A percentile compares a stretch with the other conserved stretches of the same genome.
phyloP scores from a whole-genome alignment of 2,329 filamentous ascomycete species.

The Herpotrichia juniperi region DNA sequence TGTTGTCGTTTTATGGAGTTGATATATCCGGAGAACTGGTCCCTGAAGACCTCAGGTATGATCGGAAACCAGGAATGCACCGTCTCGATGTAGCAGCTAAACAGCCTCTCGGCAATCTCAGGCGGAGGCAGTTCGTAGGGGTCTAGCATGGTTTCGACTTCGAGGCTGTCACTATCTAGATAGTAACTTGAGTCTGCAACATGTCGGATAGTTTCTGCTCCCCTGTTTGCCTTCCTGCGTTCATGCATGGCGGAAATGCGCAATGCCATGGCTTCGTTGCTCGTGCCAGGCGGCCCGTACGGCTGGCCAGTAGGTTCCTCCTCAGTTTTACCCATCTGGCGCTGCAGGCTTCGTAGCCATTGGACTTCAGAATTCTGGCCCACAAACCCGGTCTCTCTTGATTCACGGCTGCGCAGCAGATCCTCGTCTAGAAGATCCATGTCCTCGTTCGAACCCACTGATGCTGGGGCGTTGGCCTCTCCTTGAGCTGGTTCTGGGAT shows the following conservation, averaged over 20 bases:
- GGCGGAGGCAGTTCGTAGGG: constrained; percentile 34
- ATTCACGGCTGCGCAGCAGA: constrained; percentile 16
- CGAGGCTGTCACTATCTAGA: constrained; percentile 28
- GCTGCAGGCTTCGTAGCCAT: constrained; percentile 28
- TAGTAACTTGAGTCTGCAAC: constrained; percentile 23
- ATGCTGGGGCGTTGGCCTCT: constrained; percentile 9
- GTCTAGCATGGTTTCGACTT: constrained; percentile 20
- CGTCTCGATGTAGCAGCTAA: constrained; percentile 38
- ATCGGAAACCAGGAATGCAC: constrained; percentile 34
- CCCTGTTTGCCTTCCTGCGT: background rate
- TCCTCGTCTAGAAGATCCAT: constrained; percentile 25
- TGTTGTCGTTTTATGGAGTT: constrained; percentile 1
- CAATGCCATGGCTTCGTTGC: background rate
- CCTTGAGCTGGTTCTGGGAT: too few species aligned
- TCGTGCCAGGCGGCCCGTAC: constrained; percentile 1
- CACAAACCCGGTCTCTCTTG: constrained; percentile 29
- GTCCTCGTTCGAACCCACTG: constrained; percentile 19
- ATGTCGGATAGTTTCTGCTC: constrained; percentile 12
- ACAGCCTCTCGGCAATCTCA: constrained; percentile 28
- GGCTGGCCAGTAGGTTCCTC: background rate
- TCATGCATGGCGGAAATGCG: background rate
- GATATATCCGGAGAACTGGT: constrained; percentile 11
- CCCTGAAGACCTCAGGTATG: constrained; percentile 16
- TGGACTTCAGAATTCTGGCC: constrained; percentile 31
- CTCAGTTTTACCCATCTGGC: constrained; percentile 7